Evolutionary conservation across 352 stramenopile species (phyloP).

Genomic region (Phytopythium chamaehyphon): DNA sequence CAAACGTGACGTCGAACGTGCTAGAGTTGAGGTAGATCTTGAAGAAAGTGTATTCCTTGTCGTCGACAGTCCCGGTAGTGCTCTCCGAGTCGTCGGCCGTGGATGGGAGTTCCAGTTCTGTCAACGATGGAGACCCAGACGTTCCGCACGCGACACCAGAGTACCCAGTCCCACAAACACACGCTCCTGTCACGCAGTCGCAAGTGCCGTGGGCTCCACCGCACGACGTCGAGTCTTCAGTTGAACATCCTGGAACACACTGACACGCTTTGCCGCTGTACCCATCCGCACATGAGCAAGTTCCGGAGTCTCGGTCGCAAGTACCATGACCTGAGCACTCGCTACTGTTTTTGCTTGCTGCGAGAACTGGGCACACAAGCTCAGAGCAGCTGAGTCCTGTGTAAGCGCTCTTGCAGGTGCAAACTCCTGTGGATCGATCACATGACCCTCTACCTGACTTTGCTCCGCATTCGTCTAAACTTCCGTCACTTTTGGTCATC

Average conservation of each 20-base stretch:
- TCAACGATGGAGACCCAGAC: slow-evolving; percentile 13
- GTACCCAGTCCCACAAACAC: slow-evolving; percentile 39
- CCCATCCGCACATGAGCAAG: slow-evolving; percentile 44
- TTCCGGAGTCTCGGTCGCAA: slow-evolving; percentile 41
- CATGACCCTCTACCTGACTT: slow-evolving; percentile 34
- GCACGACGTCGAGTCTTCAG: slow-evolving; percentile 9
- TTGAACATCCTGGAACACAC: slow-evolving; percentile 62
- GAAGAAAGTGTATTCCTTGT: slow-evolving; percentile 74
- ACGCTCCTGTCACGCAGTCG: slow-evolving; percentile 61
- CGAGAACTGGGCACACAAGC: slow-evolving; percentile 36
- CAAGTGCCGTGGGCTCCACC: slow-evolving; percentile 44
- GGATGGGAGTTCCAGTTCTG: slow-evolving; percentile 14
- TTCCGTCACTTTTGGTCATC: slow-evolving; percentile 10
- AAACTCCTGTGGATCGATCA: slow-evolving; percentile 37
- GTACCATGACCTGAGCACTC: slow-evolving; percentile 69
- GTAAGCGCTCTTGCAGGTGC: slow-evolving; percentile 41
- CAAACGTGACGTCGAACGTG: slow-evolving; percentile 66
- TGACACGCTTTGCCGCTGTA: slow-evolving; percentile 66
- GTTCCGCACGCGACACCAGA: slow-evolving; percentile 35
- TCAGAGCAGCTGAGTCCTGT: slow-evolving; percentile 55
- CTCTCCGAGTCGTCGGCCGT: slow-evolving; percentile 5
- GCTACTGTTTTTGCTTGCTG: slow-evolving; percentile 28
- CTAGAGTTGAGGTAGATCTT: slow-evolving; percentile 54
- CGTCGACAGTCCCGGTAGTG: slow-evolving; percentile 11
- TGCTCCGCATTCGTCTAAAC: slow-evolving; percentile 36